These are phyloP conservation scores for Gossypium lobatum DNA, from an alignment of 441 rosid species.

Conservation along the genomic window DNA sequence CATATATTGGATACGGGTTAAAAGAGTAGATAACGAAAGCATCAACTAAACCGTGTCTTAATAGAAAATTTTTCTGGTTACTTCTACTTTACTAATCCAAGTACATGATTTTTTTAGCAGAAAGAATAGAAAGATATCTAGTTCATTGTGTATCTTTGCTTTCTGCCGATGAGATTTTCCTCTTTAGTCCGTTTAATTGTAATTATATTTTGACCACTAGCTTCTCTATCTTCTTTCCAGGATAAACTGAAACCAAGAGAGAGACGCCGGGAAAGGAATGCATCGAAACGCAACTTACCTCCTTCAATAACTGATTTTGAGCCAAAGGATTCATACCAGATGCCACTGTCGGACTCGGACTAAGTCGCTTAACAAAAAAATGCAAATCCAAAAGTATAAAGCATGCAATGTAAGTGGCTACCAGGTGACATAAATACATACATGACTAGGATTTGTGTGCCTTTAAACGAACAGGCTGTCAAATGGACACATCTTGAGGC, in stretches of 20 bases:
- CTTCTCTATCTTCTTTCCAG: conserved; percentile 19
- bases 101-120: neutral
- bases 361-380: conserved; percentile 1
- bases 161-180: neutral
- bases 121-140: neutral
- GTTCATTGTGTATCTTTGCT: neutral
- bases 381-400: neutral
- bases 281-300: conserved; percentile 33
- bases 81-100: neutral
- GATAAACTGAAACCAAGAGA: conserved; percentile 29
- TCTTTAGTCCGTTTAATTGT: neutral
- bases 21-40: neutral
- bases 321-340: conserved; percentile 66
- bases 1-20: neutral
- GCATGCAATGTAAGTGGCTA: neutral
- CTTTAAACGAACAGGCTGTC: neutral
- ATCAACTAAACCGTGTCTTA: neutral
- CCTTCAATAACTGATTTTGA: conserved; percentile 68
- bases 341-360: conserved; percentile 64
- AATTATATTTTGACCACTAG: neutral
- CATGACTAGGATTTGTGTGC: neutral
- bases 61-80: neutral
- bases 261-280: conserved; percentile 26
- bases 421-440: neutral
- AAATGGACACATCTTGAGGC: neutral